A percentile compares a stretch with the other conserved stretches of the same genome.
Evolutionary conservation across 2,329 filamentous ascomycete genomes (phyloP).

Genomic region (Pseudocercospora pini-densiflorae): DNA sequence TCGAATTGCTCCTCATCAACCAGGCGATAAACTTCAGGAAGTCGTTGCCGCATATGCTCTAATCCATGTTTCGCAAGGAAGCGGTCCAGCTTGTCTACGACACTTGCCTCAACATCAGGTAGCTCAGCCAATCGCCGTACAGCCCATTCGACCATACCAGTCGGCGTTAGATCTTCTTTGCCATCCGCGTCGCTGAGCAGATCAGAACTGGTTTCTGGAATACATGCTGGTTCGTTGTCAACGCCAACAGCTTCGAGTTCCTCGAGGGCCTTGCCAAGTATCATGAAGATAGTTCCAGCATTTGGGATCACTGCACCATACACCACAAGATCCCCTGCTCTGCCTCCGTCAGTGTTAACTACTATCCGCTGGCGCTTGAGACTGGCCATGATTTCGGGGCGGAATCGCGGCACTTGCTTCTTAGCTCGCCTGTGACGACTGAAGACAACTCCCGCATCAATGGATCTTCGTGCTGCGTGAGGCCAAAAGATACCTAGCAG

Average conservation of each 20-base stretch:
- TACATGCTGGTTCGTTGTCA: background rate
- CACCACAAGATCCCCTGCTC: constrained; percentile 17
- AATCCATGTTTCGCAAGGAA: constrained; percentile 22
- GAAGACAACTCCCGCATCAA: constrained; percentile 11
- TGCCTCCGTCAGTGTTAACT: background rate
- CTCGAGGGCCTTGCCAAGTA: constrained; percentile 29
- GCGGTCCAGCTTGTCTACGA: constrained; percentile 20
- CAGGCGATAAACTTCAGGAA: constrained; percentile 21
- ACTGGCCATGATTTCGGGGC: constrained; percentile 11
- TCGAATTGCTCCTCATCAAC: background rate
- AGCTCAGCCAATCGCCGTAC: constrained; percentile 25
- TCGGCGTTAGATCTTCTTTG: constrained; percentile 15
- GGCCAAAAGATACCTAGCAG: constrained; percentile 56
- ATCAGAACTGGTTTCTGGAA: no score
- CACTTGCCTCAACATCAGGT: constrained; percentile 15
- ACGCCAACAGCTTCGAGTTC: constrained; percentile 13
- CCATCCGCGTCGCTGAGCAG: background rate
- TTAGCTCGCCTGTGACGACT: background rate
- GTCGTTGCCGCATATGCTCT: constrained; percentile 18
- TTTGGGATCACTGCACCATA: constrained; percentile 33
- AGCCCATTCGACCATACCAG: constrained; percentile 28
- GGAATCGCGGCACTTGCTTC: constrained; percentile 11
- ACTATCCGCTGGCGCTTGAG: constrained; percentile 22
- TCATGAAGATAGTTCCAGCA: constrained; percentile 30
- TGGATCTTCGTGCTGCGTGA: constrained; percentile 17